Percentiles rank a stretch among this genome's conserved stretches.
Evolutionary conservation across 345 rosid species (phyloP).

Genomic region (Erucastrum elatum): DNA sequence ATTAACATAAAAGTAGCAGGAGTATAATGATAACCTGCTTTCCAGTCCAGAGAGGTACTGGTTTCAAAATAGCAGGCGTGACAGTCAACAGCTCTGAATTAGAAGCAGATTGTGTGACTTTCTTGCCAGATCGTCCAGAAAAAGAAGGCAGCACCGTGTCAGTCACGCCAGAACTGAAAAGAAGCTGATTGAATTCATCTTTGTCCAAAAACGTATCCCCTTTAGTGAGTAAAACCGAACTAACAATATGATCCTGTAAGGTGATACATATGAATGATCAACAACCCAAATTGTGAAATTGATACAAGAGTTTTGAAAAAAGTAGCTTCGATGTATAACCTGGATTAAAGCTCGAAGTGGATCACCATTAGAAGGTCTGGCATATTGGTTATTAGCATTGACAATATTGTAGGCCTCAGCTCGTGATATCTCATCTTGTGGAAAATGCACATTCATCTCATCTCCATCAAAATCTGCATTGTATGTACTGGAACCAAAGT

Average conservation of each 20-base stretch:
- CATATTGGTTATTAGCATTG: conserved; percentile 93
- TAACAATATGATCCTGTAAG: conserved; percentile 83
- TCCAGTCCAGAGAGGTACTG: conserved; percentile 91
- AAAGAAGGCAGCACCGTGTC: conserved; percentile 44
- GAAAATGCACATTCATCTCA: conserved; percentile 99
- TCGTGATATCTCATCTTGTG: conserved; percentile 98
- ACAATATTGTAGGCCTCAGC: conserved; percentile 97
- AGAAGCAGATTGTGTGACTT: conserved; percentile 51
- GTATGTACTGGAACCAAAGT: conserved; percentile 67
- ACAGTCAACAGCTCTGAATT: conserved; percentile 50
- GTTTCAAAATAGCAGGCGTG: conserved; percentile 76
- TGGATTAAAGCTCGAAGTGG: conserved; percentile 90
- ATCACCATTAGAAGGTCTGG: conserved; percentile 86
- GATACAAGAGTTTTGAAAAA: conserved; percentile 7
- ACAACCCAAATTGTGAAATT: conserved; percentile 10
- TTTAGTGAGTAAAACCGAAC: conserved; percentile 86
- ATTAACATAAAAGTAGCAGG: background rate
- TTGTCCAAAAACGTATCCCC: conserved; percentile 75
- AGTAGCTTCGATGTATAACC: conserved; percentile 45
- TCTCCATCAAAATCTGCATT: conserved; percentile 99
- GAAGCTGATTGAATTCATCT: conserved; percentile 74
- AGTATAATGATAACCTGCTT: conserved; percentile 66
- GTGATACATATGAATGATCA: background rate
- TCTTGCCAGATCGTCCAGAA: conserved; percentile 58
- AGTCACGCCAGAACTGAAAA: conserved; percentile 77